phyloP scores from a whole-genome alignment of 371 early-diverging fungal species.

The Haplosporangium sp. region DNA sequence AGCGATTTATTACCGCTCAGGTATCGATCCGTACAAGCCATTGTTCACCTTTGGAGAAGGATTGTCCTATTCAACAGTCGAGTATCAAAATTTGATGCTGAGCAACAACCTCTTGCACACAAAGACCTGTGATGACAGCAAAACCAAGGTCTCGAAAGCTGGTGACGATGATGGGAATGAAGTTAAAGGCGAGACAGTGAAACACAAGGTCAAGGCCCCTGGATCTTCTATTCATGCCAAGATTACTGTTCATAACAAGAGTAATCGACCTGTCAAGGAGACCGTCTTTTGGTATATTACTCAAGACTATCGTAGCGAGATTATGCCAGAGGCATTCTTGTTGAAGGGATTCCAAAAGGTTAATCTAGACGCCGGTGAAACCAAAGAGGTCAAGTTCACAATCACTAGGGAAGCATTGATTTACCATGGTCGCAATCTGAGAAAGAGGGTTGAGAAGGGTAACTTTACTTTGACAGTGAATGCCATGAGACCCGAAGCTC shows the following conservation, averaged over 20 bases:
- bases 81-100: constrained; percentile 59
- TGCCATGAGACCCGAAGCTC: constrained; percentile 52
- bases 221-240: constrained; percentile 47
- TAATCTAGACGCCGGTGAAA: constrained; percentile 57
- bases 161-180: background rate
- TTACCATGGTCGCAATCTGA: constrained; percentile 57
- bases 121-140: constrained; percentile 11
- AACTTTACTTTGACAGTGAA: constrained; percentile 62
- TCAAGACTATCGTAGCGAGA: constrained; percentile 64
- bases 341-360: constrained; percentile 69
- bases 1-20: constrained; percentile 44
- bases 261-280: constrained; percentile 63
- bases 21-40: constrained; percentile 56
- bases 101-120: constrained; percentile 19
- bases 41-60: constrained; percentile 74
- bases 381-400: constrained; percentile 59
- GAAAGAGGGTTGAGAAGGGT: constrained; percentile 56
- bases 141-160: background rate
- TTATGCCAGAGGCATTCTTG: constrained; percentile 60
- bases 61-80: constrained; percentile 67
- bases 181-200: background rate
- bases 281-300: constrained; percentile 70
- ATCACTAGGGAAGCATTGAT: constrained; percentile 56
- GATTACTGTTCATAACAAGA: constrained; percentile 63
- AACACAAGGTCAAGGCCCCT: background rate